phyloP scores from a whole-genome alignment of 1,284 basidiomycete species.

The Peniophora sp. region DNA sequence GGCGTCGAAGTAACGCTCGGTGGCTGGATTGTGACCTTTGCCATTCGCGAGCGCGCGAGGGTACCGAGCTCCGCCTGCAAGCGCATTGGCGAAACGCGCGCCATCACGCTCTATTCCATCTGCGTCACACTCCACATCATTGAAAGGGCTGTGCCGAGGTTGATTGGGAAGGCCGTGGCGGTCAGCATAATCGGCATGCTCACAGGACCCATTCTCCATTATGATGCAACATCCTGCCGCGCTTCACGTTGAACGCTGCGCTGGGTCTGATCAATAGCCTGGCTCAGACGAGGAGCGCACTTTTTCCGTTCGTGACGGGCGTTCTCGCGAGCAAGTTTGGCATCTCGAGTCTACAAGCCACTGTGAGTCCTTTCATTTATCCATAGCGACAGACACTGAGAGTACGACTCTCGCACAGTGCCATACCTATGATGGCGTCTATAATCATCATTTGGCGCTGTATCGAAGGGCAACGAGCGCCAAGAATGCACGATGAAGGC shows the following conservation, averaged over 20 bases:
- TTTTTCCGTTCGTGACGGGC: slow-evolving; percentile 47
- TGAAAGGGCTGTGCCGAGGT: slow-evolving; percentile 47
- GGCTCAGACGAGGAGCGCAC: slow-evolving; percentile 43
- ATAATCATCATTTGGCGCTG: too few species aligned
- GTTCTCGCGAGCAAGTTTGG: slow-evolving; percentile 38
- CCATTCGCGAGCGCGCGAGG: slow-evolving; percentile 24
- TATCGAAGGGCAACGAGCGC: too few species aligned
- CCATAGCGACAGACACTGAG: too few species aligned
- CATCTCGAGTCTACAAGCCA: slow-evolving; percentile 42
- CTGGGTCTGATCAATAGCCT: slow-evolving; percentile 50
- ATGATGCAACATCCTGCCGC: slow-evolving; percentile 34
- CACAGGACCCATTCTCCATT: slow-evolving; percentile 41
- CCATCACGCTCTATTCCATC: slow-evolving; percentile 28
- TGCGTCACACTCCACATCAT: slow-evolving; percentile 40
- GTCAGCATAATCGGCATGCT: slow-evolving; percentile 46
- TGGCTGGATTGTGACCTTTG: slow-evolving; percentile 57
- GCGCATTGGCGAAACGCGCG: slow-evolving; percentile 35
- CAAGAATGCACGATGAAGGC: too few species aligned
- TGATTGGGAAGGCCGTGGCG: slow-evolving; percentile 40
- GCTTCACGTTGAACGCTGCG: slow-evolving; percentile 40
- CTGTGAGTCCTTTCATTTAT: slow-evolving; percentile 27
- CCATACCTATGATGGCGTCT: too few species aligned
- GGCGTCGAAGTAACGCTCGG: slow-evolving; percentile 61
- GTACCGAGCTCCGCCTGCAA: slow-evolving; percentile 25
- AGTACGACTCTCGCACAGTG: too few species aligned